phyloP scores from a whole-genome alignment of 495 filamentous ascomycete species.

The Hypoxylon perforatum region DNA sequence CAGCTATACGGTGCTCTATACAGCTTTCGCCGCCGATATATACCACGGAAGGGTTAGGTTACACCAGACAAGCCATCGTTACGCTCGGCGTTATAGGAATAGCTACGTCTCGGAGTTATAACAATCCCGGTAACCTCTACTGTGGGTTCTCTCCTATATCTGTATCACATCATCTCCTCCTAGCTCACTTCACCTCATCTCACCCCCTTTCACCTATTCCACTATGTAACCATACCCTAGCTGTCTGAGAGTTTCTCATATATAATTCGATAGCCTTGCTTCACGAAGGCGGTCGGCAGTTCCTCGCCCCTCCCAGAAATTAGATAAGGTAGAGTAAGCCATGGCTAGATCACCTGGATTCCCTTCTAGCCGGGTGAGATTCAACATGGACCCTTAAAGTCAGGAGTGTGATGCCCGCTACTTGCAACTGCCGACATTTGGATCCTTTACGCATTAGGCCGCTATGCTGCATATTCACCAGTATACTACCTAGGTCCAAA shows the following conservation, averaged over 20 bases:
- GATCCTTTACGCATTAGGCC: not conserved
- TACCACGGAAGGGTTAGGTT: not conserved
- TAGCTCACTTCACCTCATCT: conserved; percentile 13
- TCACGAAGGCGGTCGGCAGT: not conserved
- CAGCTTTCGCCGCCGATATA: not conserved
- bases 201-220: conserved; percentile 8
- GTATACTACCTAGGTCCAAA: not conserved
- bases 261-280: conserved; percentile 1
- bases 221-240: conserved; percentile 10
- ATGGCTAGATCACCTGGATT: conserved; percentile 6
- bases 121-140: conserved; percentile 1
- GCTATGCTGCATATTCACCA: conserved; percentile 4
- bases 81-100: not conserved
- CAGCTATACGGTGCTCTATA: not conserved
- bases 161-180: conserved; percentile 8
- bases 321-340: conserved; percentile 1
- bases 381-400: not conserved
- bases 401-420: not conserved
- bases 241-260: not conserved
- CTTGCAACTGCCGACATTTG: conserved; percentile 21
- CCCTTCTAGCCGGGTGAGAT: conserved; percentile 4
- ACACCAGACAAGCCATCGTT: not conserved
- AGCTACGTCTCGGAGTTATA: conserved; percentile 3
- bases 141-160: conserved; percentile 6
- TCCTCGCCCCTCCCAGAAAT: not conserved